Evolutionary conservation across 306 rosid genomes (phyloP), one percentile per base, ranked within the genome.

Genomic region (Quercus alba): DNA sequence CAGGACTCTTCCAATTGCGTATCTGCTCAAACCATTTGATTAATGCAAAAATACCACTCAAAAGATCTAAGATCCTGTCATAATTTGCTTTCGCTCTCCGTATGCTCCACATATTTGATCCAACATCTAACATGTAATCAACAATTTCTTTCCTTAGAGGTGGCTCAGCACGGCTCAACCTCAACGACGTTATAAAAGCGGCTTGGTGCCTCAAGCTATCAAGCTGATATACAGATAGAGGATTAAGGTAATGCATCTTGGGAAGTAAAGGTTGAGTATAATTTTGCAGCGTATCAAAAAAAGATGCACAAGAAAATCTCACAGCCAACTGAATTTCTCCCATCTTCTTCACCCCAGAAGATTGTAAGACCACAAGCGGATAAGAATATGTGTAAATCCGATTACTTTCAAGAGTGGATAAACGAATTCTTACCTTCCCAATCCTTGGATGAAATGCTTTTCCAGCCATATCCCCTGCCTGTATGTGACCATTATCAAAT

Each of bases 251-350:
- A 35, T 88, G 89, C 87, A 85, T 78, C 61, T 20, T 76, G 2
- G 91, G 91, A 3, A 88, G 81, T 54, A 85, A 23, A 28, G 89
- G 86, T 15, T 78, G 81, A 26, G 84, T 20, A 21, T 88, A 88
- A 4, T 61, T 81, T 19, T 88, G 86, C 66, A 83, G 23, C 81
- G 81, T 73, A 80, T 81, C 81, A 41, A 84, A 21, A 54, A 85
- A 76, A 54, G 87, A 85, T 21, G 79, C 77, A 64, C 89, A 85
- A 73, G 89, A 85, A 23, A 88, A 85, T 19, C 89, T 88, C 78
- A 85, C 89, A n/a, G 85, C 87, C 77, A 88, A 64, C 18, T 85
- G 91, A 79, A 88, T 81, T 25, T 88, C 91, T 15, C 91, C 93
- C 88, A 89, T 85, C 75, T 79, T 87, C 61, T 75, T 85, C 56